These are phyloP conservation scores for Pythium vanterpoolii DNA, from an alignment of 352 stramenopile species.

Conservation along the genomic window DNA sequence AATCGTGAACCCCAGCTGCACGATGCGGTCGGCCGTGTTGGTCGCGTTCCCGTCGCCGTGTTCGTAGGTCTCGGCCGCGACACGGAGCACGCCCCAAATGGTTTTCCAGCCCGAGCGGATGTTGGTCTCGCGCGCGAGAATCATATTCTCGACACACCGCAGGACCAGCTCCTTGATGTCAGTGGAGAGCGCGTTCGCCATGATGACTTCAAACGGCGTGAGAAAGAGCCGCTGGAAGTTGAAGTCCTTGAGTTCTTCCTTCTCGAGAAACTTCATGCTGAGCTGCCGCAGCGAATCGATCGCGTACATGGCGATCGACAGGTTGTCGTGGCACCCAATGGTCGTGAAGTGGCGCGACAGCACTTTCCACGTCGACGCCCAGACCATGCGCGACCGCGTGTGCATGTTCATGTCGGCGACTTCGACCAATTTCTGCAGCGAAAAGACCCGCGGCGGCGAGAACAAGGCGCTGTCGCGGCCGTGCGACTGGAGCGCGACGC, in stretches of 20 bases:
- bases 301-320: slow-evolving; percentile 97
- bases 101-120: slow-evolving; percentile 94
- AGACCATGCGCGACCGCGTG: slow-evolving; percentile 93
- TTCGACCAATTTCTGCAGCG: slow-evolving; percentile 98
- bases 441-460: slow-evolving; percentile 94
- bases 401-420: slow-evolving; percentile 99
- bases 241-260: slow-evolving; percentile 97
- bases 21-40: slow-evolving; percentile 70
- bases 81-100: slow-evolving; percentile 91
- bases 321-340: slow-evolving; percentile 95
- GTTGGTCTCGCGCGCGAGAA: slow-evolving; percentile 81
- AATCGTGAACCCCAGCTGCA: slow-evolving; percentile 83
- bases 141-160: slow-evolving; percentile 90
- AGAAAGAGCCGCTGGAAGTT: slow-evolving; percentile 99
- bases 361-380: slow-evolving; percentile 97
- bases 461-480: slow-evolving; percentile 26
- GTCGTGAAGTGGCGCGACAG: slow-evolving; percentile 97
- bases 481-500: slow-evolving; percentile 20
- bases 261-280: slow-evolving; percentile 99
- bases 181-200: slow-evolving; percentile 74
- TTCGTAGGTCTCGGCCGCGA: slow-evolving; percentile 83
- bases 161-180: slow-evolving; percentile 92
- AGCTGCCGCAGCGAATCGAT: slow-evolving; percentile 99
- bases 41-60: slow-evolving; percentile 33
- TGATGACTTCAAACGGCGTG: slow-evolving; percentile 95